Conservation (phyloP, 768 basidiomycete genomes). For the Tricholomella constricta region DNA sequence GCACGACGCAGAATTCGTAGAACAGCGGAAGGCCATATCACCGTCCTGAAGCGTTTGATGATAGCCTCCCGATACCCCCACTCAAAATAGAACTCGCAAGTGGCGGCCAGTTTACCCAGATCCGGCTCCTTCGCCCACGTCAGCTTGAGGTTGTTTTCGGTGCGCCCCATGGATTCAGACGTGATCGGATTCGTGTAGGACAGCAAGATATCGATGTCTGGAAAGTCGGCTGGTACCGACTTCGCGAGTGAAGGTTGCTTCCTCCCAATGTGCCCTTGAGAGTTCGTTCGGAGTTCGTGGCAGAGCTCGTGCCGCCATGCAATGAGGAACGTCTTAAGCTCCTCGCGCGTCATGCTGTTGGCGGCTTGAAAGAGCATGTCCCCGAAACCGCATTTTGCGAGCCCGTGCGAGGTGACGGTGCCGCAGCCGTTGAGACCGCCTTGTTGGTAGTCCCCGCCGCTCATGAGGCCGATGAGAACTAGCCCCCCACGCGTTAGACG, state of each 20-base stretch:
- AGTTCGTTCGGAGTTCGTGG: conserved; percentile 69
- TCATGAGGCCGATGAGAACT: conserved; percentile 80
- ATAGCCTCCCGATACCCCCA: conserved; percentile 88
- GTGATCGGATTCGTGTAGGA: conserved; percentile 82
- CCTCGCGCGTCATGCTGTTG: conserved; percentile 42
- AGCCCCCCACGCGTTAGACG: conserved; percentile 68
- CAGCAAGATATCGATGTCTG: conserved; percentile 69
- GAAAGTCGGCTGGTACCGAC: conserved; percentile 66
- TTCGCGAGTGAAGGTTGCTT: conserved; percentile 69
- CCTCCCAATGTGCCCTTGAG: conserved; percentile 59
- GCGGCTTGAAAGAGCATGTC: conserved; percentile 67
- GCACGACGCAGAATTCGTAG: conserved; percentile 71
- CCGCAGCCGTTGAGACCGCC: conserved; percentile 72
- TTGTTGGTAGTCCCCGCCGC: conserved; percentile 89
- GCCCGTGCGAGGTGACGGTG: conserved; percentile 67
- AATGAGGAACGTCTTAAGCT: conserved; percentile 54
- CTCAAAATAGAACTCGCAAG: conserved; percentile 89
- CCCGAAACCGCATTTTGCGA: conserved; percentile 83
- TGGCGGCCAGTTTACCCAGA: conserved; percentile 67
- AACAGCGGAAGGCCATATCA: conserved; percentile 78
- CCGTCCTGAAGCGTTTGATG: conserved; percentile 79
- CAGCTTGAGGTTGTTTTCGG: conserved; percentile 35
- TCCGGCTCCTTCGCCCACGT: conserved; percentile 64
- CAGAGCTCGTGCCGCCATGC: conserved; percentile 65
- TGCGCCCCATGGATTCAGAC: conserved; percentile 56